These are phyloP conservation scores for Aspergillus steynii DNA, from an alignment of 495 filamentous ascomycete species.

Conservation along the genomic window DNA sequence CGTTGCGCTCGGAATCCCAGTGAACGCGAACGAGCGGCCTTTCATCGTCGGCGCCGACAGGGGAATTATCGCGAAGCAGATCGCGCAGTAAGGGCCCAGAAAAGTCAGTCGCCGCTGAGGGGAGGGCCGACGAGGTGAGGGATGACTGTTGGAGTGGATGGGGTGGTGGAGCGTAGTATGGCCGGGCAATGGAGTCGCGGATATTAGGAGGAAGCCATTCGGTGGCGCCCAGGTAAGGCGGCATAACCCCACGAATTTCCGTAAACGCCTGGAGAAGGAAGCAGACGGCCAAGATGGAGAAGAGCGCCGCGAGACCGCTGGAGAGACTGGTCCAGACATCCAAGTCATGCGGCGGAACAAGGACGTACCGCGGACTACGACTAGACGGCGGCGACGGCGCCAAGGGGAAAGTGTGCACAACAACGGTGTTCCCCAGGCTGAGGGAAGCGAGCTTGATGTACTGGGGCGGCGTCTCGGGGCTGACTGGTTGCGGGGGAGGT, in stretches of 20 bases:
- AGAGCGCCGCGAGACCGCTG: conserved; percentile 48
- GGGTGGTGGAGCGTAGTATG: conserved; percentile 11
- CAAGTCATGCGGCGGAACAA: conserved; percentile 56
- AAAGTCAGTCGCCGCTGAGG: conserved; percentile 7
- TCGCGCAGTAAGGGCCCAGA: not conserved
- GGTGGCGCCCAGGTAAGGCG: conserved; percentile 56
- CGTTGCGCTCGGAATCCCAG: not conserved
- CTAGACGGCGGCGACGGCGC: conserved; percentile 50
- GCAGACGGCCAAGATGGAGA: conserved; percentile 56
- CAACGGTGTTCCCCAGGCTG: conserved; percentile 79
- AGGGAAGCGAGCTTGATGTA: conserved; percentile 81
- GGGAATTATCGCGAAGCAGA: not conserved
- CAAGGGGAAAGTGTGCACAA: conserved; percentile 82
- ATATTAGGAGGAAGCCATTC: conserved; percentile 43
- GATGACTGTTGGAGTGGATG: not conserved
- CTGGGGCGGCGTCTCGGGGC: conserved; percentile 50
- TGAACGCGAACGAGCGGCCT: not conserved
- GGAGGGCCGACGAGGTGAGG: not conserved
- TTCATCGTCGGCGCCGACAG: not conserved
- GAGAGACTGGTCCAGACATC: conserved; percentile 48
- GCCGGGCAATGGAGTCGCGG: conserved; percentile 26
- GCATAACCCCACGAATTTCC: conserved; percentile 63
- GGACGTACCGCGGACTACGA: conserved; percentile 64
- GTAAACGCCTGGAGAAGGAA: conserved; percentile 65
- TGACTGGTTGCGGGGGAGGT: conserved; percentile 52